These are phyloP conservation scores for Botryotinia calthae DNA, from an alignment of 2,329 filamentous ascomycete genomes.

Conservation along the genomic window DNA sequence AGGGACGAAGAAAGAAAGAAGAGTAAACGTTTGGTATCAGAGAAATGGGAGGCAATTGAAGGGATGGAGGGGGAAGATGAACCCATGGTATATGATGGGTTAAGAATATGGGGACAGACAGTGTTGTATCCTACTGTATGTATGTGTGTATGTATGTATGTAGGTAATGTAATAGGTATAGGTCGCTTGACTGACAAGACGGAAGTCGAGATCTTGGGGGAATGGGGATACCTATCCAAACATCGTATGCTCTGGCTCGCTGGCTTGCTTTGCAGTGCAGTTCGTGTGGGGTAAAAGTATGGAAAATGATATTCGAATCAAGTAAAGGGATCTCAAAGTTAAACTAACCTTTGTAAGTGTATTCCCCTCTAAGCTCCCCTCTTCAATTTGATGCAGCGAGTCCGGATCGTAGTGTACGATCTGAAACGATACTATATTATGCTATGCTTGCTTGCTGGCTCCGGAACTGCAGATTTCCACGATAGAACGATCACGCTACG, in stretches of 20 bases:
- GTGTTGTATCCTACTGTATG: slow-evolving; percentile 3
- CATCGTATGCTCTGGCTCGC: slow-evolving; percentile 10
- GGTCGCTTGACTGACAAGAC: slow-evolving; percentile 16
- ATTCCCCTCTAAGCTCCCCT: slow-evolving; percentile 13
- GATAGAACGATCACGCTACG: slow-evolving; percentile 16
- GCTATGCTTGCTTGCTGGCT: slow-evolving; percentile 6
- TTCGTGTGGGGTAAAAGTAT: slow-evolving; percentile 10
- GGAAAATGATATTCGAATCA: slow-evolving; percentile 12
- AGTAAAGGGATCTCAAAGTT: slow-evolving; percentile 6
- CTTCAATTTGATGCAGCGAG: slow-evolving; percentile 8
- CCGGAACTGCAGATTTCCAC: slow-evolving; percentile 12
- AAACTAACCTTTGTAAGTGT: slow-evolving; percentile 16
- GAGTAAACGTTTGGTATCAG: background rate
- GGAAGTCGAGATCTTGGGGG: slow-evolving; percentile 4
- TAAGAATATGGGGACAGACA: background rate
- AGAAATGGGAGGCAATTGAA: background rate
- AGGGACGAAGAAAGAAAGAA: slow-evolving; percentile 4
- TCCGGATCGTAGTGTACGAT: slow-evolving; percentile 3
- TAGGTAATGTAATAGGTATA: slow-evolving; percentile 1
- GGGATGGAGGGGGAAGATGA: background rate
- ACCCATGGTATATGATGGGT: slow-evolving; percentile 3
- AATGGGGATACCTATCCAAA: slow-evolving; percentile 9
- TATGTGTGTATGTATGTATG: background rate
- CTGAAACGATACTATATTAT: slow-evolving; percentile 5
- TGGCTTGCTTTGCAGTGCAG: slow-evolving; percentile 16